A percentile compares a stretch with the other conserved stretches of the same genome.
Conservation (phyloP, 805 yeast species). For the Schwanniomyces pseudopolymorphus region DNA sequence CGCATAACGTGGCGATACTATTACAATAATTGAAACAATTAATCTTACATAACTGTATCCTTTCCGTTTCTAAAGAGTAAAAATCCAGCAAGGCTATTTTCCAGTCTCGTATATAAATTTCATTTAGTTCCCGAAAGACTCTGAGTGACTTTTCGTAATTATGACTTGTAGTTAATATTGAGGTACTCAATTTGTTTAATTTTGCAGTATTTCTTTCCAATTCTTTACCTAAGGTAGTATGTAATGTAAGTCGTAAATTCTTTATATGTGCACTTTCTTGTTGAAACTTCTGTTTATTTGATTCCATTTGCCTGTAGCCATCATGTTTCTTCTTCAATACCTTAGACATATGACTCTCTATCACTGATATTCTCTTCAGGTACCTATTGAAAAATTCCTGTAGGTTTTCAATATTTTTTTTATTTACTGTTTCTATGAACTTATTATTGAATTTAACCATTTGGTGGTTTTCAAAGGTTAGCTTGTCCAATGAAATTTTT, state of each 20-base stretch:
- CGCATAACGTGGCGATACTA: constrained; percentile 71
- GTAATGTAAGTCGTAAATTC: constrained; percentile 58
- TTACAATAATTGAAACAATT: constrained; percentile 80
- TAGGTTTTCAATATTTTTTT: constrained; percentile 48
- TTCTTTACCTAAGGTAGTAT: constrained; percentile 73
- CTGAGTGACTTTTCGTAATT: constrained; percentile 59
- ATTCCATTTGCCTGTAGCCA: constrained; percentile 34
- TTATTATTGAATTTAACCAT: constrained; percentile 57
- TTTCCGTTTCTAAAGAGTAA: constrained; percentile 69
- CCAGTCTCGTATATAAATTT: constrained; percentile 76
- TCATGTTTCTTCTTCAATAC: constrained; percentile 48
- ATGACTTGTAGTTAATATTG: constrained; percentile 42
- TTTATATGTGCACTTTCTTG: constrained; percentile 58
- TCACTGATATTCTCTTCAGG: constrained; percentile 52
- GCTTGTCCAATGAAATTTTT: constrained; percentile 56
- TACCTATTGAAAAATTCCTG: constrained; percentile 51
- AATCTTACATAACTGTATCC: constrained; percentile 65
- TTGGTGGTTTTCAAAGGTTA: constrained; percentile 57
- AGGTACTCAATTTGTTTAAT: constrained; percentile 47
- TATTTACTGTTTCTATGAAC: constrained; percentile 51
- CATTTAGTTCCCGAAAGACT: constrained; percentile 55
- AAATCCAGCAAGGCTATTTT: constrained; percentile 55
- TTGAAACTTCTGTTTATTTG: constrained; percentile 50
- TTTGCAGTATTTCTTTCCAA: constrained; percentile 59
- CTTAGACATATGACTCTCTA: constrained; percentile 57